A percentile compares a stretch with the other conserved stretches of the same genome.
Evolutionary conservation across 2,329 filamentous ascomycete species (phyloP).

Genomic region (Metarhizium guizhouense): DNA sequence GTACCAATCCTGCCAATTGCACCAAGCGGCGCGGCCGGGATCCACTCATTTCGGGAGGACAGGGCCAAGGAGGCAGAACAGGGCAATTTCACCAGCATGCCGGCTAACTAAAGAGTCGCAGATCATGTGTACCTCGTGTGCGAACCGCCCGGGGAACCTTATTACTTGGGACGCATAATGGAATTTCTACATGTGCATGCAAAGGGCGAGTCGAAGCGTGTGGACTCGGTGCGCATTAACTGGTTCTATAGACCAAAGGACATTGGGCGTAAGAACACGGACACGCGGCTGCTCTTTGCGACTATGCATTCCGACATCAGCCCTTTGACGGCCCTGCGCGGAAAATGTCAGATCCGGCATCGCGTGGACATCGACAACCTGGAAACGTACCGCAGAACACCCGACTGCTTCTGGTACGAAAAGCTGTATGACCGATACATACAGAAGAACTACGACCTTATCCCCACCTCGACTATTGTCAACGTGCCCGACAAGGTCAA

Average conservation of each 20-base stretch:
- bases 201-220: slow-evolving; percentile 64
- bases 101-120: slow-evolving; percentile 21
- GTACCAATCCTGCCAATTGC: slow-evolving; percentile 2
- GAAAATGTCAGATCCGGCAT: slow-evolving; percentile 87
- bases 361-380: slow-evolving; percentile 75
- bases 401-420: slow-evolving; percentile 92
- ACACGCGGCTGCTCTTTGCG: slow-evolving; percentile 85
- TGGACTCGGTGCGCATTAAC: slow-evolving; percentile 87
- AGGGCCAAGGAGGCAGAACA: slow-evolving; percentile 13
- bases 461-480: slow-evolving; percentile 84
- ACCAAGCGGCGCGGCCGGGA: slow-evolving; percentile 7
- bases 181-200: slow-evolving; percentile 86
- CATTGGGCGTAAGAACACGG: slow-evolving; percentile 83
- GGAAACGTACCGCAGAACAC: slow-evolving; percentile 73
- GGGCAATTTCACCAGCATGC: slow-evolving; percentile 7
- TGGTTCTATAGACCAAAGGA: slow-evolving; percentile 98
- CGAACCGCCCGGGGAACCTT: slow-evolving; percentile 94
- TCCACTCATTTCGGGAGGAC: slow-evolving; percentile 6
- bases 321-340: slow-evolving; percentile 82
- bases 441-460: slow-evolving; percentile 93
- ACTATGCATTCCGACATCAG: slow-evolving; percentile 98
- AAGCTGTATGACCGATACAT: slow-evolving; percentile 98
- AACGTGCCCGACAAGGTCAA: slow-evolving; percentile 95
- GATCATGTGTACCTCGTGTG: slow-evolving; percentile 91
- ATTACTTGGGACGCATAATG: slow-evolving; percentile 97